Evolutionary conservation across 2,329 filamentous ascomycete genomes (phyloP).

Genomic region (Leptographium galeiforme): DNA sequence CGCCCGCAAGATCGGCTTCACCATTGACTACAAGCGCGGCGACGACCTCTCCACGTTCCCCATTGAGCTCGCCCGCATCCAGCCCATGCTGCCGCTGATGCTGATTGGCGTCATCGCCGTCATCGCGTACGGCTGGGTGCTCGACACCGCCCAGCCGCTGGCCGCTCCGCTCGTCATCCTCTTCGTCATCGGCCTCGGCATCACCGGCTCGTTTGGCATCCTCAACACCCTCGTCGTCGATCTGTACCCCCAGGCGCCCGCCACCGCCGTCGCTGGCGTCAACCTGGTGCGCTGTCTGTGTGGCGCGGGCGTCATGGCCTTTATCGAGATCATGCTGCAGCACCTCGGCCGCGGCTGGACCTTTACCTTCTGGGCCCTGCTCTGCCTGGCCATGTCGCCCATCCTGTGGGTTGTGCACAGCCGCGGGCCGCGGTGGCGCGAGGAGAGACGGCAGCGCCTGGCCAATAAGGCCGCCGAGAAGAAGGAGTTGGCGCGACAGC

Average conservation of each 20-base stretch:
- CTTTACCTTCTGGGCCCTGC: conserved; percentile 43
- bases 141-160: conserved; percentile 28
- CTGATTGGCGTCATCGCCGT: conserved; percentile 37
- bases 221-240: conserved; percentile 53
- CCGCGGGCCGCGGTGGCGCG: conserved; percentile 37
- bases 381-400: conserved; percentile 35
- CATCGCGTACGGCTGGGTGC: conserved; percentile 41
- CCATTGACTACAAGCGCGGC: conserved; percentile 44
- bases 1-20: conserved; percentile 46
- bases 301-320: conserved; percentile 44
- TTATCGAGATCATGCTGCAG: conserved; percentile 44
- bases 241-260: conserved; percentile 44
- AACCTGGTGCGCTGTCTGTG: conserved; percentile 50
- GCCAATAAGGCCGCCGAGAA: conserved; percentile 14
- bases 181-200: conserved; percentile 42
- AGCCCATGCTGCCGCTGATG: conserved; percentile 41
- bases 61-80: conserved; percentile 40
- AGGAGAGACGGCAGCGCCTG: conserved; percentile 24
- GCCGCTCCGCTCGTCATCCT: conserved; percentile 41
- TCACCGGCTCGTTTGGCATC: conserved; percentile 50
- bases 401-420: conserved; percentile 32
- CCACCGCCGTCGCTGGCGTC: conserved; percentile 49
- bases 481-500: conserved; percentile 11
- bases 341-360: conserved; percentile 47
- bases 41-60: conserved; percentile 38